Percentiles rank a stretch among this genome's conserved stretches.
phyloP scores from a whole-genome alignment of 78 protist genomes.

The Cyanophora paradoxa region DNA sequence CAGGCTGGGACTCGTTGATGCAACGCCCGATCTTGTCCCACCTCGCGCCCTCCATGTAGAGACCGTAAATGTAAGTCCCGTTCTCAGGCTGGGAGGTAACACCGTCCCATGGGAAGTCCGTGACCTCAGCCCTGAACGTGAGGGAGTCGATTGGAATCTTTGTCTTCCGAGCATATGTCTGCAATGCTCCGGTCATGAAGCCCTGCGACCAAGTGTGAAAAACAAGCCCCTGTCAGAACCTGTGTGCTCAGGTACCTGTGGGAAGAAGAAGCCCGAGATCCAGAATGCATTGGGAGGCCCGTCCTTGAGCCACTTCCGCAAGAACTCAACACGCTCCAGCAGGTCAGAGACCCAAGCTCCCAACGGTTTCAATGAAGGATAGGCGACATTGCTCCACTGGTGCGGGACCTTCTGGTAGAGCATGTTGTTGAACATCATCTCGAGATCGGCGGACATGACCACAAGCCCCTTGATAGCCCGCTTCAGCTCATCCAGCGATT shows the following conservation, averaged over 20 bases:
- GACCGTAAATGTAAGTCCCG: constrained; percentile 35
- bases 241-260: constrained; percentile 37
- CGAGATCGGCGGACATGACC: constrained; percentile 51
- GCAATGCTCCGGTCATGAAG: constrained; percentile 60
- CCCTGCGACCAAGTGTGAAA: not conserved
- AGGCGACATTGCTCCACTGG: constrained; percentile 30
- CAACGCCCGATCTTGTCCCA: not conserved
- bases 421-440: constrained; percentile 14
- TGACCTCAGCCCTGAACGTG: too few species aligned
- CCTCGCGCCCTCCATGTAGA: constrained; percentile 29
- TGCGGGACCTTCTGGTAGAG: constrained; percentile 35
- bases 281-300: constrained; percentile 49
- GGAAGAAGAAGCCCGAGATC: constrained; percentile 59
- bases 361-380: constrained; percentile 57
- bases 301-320: constrained; percentile 32
- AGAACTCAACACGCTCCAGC: constrained; percentile 33
- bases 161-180: constrained; percentile 38
- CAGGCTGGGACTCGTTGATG: constrained; percentile 20
- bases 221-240: constrained; percentile 42
- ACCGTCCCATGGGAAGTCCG: too few species aligned
- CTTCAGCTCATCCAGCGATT: constrained; percentile 33
- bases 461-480: constrained; percentile 60
- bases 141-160: constrained; percentile 39
- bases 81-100: too few species aligned
- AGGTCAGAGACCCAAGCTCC: constrained; percentile 57